Base-by-base conservation (phyloP, 1,284 basidiomycete species). In the Cutaneotrichosporon sp. region DNA sequence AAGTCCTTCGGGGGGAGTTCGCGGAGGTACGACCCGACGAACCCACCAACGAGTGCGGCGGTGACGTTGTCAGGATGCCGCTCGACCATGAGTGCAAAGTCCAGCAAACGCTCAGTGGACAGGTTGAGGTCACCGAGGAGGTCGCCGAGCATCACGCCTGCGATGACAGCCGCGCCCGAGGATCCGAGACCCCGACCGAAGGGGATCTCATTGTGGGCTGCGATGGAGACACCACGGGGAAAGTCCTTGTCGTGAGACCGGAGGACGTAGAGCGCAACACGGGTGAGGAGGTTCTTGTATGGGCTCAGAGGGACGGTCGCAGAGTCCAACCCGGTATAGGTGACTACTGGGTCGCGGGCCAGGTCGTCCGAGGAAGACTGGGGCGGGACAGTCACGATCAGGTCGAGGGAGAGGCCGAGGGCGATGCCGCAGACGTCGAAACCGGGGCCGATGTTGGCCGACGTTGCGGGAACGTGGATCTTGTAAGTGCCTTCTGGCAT, bases 51-150 rank as follows among this genome's bases (percentile, higher is more conserved):
- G 40, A 99, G 86, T 0, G 96, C 96, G 0, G 97, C 97, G 0
- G 97, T 97, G 70, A 99, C 96, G 78, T 99, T 99, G 82, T 99
- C 97, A 9, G 97, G 97, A 80, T 99, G 97, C 11, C 97, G 87
- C 81, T 99, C 97, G 73, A 99, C 95, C 97, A 99, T 99, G 64
- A 99, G 85, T 1, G 97, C 95, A 76, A 93, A 96, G 81, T 99
- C 97, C 63, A 99, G 86, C 72, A 97, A 84, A 32, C 97, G 87
- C 58, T 85, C 85, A 36, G 81, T 84, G 18, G 89, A 77, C 14
- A 99, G 86, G 30, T 84, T 76, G 65, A 99, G 85, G 56, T 86
- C 70, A 16, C 92, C 96, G 14, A 99, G 83, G 21, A 88, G 85
- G 77, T 95, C 87, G 47, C 90, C 97, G 55, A 99, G 86, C 42